Evolutionary conservation across 768 basidiomycete genomes (phyloP).

Genomic region (Trametes sanguinea): DNA sequence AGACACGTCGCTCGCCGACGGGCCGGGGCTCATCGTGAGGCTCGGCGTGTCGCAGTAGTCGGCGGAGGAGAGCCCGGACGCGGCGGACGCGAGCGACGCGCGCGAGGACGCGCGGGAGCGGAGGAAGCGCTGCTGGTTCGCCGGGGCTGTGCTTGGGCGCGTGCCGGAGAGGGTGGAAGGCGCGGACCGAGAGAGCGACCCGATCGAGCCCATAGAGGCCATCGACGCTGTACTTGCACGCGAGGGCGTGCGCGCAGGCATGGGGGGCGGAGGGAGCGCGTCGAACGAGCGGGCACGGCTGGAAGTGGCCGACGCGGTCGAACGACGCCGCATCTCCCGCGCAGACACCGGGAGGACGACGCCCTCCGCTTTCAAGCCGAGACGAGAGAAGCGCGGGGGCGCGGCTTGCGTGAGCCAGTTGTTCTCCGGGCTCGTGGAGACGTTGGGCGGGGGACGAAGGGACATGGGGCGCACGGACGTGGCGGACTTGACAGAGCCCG

Average conservation of each 20-base stretch:
- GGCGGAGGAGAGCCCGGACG: background rate
- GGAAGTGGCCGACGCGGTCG: slow-evolving; percentile 7
- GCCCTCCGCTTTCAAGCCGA: slow-evolving; percentile 29
- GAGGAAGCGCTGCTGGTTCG: background rate
- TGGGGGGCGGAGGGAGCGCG: background rate
- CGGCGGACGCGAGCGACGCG: slow-evolving; percentile 11
- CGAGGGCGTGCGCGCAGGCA: slow-evolving; percentile 4
- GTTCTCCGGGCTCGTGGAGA: slow-evolving; percentile 26
- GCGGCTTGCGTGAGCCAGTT: slow-evolving; percentile 30
- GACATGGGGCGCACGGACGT: background rate
- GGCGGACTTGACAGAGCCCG: background rate
- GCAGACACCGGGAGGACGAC: slow-evolving; percentile 32
- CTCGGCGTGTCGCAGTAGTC: slow-evolving; percentile 19
- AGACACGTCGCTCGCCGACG: slow-evolving; percentile 18
- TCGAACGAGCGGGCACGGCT: background rate
- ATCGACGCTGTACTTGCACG: background rate
- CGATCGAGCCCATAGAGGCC: background rate
- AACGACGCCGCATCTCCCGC: slow-evolving; percentile 24
- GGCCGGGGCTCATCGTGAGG: slow-evolving; percentile 20
- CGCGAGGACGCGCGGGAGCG: slow-evolving; percentile 13
- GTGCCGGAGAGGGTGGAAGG: background rate
- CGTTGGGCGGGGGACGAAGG: slow-evolving; percentile 11
- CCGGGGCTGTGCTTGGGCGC: background rate
- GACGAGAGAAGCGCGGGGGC: slow-evolving; percentile 31
- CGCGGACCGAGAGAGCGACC: background rate